Evolutionary conservation across 176 grass and related monocot genomes (phyloP).

Genomic region (Triticum urartu): DNA sequence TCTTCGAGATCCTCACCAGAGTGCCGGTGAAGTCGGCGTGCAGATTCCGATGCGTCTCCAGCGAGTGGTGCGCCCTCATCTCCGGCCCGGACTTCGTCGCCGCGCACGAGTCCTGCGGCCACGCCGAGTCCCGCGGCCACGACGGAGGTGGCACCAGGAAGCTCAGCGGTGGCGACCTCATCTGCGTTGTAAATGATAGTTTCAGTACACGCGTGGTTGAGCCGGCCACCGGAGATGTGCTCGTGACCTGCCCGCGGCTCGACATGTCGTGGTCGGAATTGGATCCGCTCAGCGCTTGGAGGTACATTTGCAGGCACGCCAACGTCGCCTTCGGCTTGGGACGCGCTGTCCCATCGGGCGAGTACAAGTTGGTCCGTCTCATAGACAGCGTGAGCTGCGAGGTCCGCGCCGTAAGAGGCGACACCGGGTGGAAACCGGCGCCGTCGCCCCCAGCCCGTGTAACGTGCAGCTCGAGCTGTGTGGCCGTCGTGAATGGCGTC

Average conservation of each 20-base stretch:
- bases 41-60: not conserved
- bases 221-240: no score
- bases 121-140: no score
- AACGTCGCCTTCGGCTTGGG: not conserved
- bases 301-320: not conserved
- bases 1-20: not conserved
- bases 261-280: not conserved
- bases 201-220: no score
- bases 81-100: no score
- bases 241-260: no score
- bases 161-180: no score
- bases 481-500: not conserved
- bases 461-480: not conserved
- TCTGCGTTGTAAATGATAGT: no score
- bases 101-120: no score
- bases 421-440: not conserved
- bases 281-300: not conserved
- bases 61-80: no score
- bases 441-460: not conserved
- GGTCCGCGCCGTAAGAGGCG: not conserved
- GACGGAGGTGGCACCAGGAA: no score
- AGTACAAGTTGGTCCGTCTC: not conserved
- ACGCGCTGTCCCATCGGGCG: not conserved
- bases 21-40: not conserved
- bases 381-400: not conserved